These are phyloP conservation scores for Mycena indigotica DNA, from an alignment of 768 basidiomycete genomes.

Conservation along the genomic window DNA sequence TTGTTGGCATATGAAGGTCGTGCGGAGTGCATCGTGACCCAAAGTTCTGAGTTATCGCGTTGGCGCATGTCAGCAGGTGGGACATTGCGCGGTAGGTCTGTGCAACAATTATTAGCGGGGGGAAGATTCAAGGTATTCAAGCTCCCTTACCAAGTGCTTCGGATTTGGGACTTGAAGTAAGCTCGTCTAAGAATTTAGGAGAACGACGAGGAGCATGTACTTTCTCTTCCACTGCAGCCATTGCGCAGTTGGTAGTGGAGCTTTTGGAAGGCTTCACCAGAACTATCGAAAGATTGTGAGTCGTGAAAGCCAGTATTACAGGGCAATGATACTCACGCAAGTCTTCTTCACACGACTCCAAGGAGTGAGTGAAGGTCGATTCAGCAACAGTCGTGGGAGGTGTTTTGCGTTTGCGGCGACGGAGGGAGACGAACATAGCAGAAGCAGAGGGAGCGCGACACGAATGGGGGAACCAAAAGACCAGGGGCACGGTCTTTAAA, in stretches of 20 bases:
- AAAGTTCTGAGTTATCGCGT: neutral
- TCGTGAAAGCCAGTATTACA: too few relatives aligned
- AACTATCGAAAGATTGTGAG: too few relatives aligned
- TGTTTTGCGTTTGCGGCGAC: neutral
- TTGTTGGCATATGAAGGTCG: neutral
- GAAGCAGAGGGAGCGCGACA: neutral
- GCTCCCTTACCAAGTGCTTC: neutral
- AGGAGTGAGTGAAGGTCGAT: neutral
- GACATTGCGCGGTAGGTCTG: neutral
- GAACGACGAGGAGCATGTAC: neutral
- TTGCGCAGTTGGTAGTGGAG: too few relatives aligned
- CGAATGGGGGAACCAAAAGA: neutral
- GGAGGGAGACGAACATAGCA: neutral
- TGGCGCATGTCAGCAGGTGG: neutral
- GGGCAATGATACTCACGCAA: neutral
- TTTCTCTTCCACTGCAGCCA: conserved; percentile 1
- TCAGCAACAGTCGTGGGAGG: neutral
- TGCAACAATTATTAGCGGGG: neutral
- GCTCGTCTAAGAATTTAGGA: neutral
- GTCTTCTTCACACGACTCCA: too few relatives aligned
- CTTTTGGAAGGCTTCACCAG: too few relatives aligned
- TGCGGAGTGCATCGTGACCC: neutral
- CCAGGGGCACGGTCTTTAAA: neutral
- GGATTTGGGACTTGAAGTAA: neutral
- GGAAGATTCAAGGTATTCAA: neutral